Percentiles rank a stretch among this genome's conserved stretches.
Evolutionary conservation across 2,329 filamentous ascomycete genomes (phyloP).

Genomic region (Seiridium cupressi): DNA sequence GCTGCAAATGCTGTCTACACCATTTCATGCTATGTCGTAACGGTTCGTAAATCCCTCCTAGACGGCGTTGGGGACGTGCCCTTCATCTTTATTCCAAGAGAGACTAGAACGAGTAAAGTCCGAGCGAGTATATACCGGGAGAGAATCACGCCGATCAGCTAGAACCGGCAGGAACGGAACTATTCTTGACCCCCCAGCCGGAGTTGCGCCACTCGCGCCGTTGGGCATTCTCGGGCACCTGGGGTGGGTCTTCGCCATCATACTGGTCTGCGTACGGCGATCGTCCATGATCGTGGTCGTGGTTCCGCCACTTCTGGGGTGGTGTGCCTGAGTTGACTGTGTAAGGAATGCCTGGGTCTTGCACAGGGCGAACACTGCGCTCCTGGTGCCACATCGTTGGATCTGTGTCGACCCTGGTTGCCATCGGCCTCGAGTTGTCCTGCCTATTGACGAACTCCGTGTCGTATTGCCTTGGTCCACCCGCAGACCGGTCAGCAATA

Average conservation of each 20-base stretch:
- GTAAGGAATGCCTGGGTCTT: constrained; percentile 50
- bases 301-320: constrained; percentile 46
- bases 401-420: constrained; percentile 78
- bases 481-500: constrained; percentile 72
- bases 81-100: constrained; percentile 14
- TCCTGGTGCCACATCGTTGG: constrained; percentile 81
- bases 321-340: constrained; percentile 45
- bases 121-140: constrained; percentile 20
- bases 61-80: neutral
- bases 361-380: constrained; percentile 76
- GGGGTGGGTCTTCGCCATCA: constrained; percentile 40
- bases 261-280: constrained; percentile 44
- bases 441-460: constrained; percentile 55
- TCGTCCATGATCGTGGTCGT: constrained; percentile 43
- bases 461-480: constrained; percentile 58
- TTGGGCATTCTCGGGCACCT: constrained; percentile 39
- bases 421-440: constrained; percentile 57
- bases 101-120: constrained; percentile 6
- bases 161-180: constrained; percentile 47
- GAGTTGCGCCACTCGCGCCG: constrained; percentile 59
- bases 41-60: constrained; percentile 1
- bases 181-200: constrained; percentile 49
- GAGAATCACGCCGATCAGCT: constrained; percentile 23
- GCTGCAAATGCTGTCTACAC: constrained; percentile 28
- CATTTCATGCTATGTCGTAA: constrained; percentile 25